phyloP scores from a whole-genome alignment of 2,329 filamentous ascomycete genomes.

The Dothideomycetidae sp. region DNA sequence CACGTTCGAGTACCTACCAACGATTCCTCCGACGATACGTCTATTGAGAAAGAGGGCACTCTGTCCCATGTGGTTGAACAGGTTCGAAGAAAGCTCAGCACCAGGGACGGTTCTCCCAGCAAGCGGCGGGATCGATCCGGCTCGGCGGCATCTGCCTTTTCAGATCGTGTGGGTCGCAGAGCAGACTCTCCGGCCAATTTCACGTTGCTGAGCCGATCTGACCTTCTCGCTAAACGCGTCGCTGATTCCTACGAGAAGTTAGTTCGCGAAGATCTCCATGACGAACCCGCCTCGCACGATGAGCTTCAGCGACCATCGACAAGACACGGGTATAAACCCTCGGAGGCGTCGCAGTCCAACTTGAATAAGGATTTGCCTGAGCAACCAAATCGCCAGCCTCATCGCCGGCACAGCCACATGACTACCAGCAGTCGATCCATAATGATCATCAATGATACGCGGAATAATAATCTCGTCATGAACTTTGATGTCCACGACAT shows the following conservation, averaged over 20 bases:
- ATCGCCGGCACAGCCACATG: slow-evolving; percentile 38
- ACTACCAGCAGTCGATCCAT: slow-evolving; percentile 82
- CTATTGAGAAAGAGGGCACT: slow-evolving; percentile 5
- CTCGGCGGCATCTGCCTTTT: slow-evolving; percentile 1
- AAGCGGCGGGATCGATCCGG: background rate
- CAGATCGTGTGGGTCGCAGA: background rate
- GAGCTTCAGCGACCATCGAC: slow-evolving; percentile 7
- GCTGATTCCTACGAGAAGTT: slow-evolving; percentile 8
- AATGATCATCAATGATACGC: slow-evolving; percentile 64
- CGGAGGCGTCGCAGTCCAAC: slow-evolving; percentile 1
- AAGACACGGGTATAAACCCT: slow-evolving; percentile 7
- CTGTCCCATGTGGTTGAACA: slow-evolving; percentile 3
- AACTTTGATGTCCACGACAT: slow-evolving; percentile 8
- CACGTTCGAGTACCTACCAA: slow-evolving; percentile 1
- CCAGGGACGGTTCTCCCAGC: slow-evolving; percentile 1
- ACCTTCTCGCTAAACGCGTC: slow-evolving; percentile 3
- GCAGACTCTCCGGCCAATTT: background rate
- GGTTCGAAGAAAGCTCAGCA: slow-evolving; percentile 7
- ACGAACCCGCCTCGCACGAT: slow-evolving; percentile 28
- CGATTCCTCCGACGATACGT: background rate
- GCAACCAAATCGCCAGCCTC: slow-evolving; percentile 21
- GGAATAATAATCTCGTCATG: slow-evolving; percentile 28
- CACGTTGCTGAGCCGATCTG: slow-evolving; percentile 4
- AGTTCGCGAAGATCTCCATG: slow-evolving; percentile 3
- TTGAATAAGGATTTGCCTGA: slow-evolving; percentile 12